Percentiles rank a stretch among this genome's conserved stretches.
phyloP scores from a whole-genome alignment of 2,329 filamentous ascomycete species.

The Hypoxylon sp. region DNA sequence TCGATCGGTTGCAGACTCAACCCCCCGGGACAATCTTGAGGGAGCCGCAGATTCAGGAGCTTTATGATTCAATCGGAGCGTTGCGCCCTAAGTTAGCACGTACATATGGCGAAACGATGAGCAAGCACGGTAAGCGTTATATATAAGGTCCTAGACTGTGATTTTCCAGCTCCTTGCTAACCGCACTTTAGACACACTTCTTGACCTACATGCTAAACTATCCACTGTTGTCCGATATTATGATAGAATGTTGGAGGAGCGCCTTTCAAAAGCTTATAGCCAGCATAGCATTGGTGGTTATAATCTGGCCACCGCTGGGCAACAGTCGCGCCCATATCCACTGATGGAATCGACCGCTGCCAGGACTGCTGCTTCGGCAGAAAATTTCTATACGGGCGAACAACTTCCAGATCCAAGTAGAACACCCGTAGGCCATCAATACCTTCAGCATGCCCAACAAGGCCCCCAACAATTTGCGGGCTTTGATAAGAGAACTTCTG shows the following conservation, averaged over 20 bases:
- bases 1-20: constrained; percentile 94
- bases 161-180: constrained; percentile 53
- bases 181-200: constrained; percentile 78
- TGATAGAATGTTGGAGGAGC: constrained; percentile 96
- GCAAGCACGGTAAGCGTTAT: constrained; percentile 88
- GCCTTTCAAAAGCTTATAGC: constrained; percentile 91
- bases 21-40: constrained; percentile 95
- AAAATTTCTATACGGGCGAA: constrained; percentile 86
- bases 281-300: constrained; percentile 81
- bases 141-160: background rate
- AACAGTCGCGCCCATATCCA: constrained; percentile 77
- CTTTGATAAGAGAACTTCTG: constrained; percentile 61
- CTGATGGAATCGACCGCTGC: constrained; percentile 71
- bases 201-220: constrained; percentile 94
- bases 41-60: constrained; percentile 96
- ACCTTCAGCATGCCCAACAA: constrained; percentile 64
- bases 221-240: constrained; percentile 98
- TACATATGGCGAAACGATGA: constrained; percentile 99
- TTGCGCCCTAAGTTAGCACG: constrained; percentile 92
- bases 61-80: constrained; percentile 97
- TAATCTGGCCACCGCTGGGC: constrained; percentile 67
- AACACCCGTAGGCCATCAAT: constrained; percentile 67
- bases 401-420: constrained; percentile 63
- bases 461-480: constrained; percentile 61
- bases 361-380: constrained; percentile 68